phyloP scores from a whole-genome alignment of 2,329 filamentous ascomycete genomes.

The Cladophialophora psammophila region DNA sequence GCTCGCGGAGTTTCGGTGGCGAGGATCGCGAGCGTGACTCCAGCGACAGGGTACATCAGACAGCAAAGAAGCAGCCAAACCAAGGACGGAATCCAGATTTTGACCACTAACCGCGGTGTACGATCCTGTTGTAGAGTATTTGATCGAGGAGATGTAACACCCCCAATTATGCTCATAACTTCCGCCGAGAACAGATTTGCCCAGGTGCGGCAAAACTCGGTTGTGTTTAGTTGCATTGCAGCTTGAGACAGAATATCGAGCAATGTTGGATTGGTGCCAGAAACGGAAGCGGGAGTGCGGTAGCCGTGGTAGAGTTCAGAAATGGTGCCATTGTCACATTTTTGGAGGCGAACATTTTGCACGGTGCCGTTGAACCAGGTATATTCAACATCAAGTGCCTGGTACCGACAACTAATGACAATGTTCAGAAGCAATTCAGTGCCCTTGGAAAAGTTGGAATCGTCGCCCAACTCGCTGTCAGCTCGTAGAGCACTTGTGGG shows the following conservation, averaged over 20 bases:
- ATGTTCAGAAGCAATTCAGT: constrained; percentile 1
- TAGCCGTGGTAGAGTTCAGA: constrained; percentile 26
- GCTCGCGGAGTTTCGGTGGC: neutral
- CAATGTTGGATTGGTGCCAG: constrained; percentile 11
- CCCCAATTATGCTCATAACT: constrained; percentile 18
- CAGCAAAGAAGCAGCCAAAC: constrained; percentile 19
- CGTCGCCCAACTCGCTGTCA: constrained; percentile 12
- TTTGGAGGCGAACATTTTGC: neutral
- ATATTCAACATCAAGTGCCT: constrained; percentile 20
- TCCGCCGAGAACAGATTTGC: constrained; percentile 20
- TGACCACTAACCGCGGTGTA: constrained; percentile 18
- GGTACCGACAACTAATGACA: constrained; percentile 20
- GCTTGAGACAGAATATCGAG: constrained; percentile 21
- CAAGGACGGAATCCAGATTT: constrained; percentile 19
- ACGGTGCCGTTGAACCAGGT: constrained; percentile 28
- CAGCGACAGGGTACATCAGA: constrained; percentile 10
- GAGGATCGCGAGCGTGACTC: constrained; percentile 14
- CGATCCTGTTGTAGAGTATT: constrained; percentile 21
- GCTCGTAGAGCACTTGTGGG: constrained; percentile 20
- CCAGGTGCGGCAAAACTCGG: constrained; percentile 14
- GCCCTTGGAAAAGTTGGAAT: constrained; percentile 14
- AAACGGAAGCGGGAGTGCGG: constrained; percentile 7
- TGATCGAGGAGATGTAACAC: constrained; percentile 8
- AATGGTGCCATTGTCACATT: constrained; percentile 18
- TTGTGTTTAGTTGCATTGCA: constrained; percentile 18